phyloP scores from a whole-genome alignment of 306 rosid species.

The Cicer cuneatum region DNA sequence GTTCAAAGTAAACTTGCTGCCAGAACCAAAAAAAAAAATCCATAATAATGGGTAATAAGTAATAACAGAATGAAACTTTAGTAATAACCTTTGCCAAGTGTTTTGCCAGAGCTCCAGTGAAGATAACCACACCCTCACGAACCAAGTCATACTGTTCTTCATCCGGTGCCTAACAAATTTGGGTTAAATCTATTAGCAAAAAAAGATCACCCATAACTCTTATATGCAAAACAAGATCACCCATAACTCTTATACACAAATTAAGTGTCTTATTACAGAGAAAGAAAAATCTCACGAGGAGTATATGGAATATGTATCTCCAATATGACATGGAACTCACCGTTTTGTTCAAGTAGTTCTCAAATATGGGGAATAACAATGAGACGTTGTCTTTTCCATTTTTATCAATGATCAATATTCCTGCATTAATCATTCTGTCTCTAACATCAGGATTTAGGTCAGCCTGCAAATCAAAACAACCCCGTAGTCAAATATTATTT shows the following conservation, averaged over 20 bases:
- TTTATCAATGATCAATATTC: slow-evolving; percentile 92
- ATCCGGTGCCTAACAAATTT: slow-evolving; percentile 68
- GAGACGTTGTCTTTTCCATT: slow-evolving; percentile 87
- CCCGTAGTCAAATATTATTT: slow-evolving; percentile 25
- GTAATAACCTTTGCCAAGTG: slow-evolving; percentile 82
- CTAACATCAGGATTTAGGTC: slow-evolving; percentile 94
- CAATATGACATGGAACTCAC: slow-evolving; percentile 50
- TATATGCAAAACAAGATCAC: slow-evolving; percentile 10
- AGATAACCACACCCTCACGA: slow-evolving; percentile 98
- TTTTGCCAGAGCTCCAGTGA: slow-evolving; percentile 96
- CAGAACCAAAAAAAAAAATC: slow-evolving; percentile 13
- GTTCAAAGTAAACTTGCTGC: neutral
- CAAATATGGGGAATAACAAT: slow-evolving; percentile 90
- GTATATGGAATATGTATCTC: slow-evolving; percentile 27
- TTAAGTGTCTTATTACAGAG: slow-evolving; percentile 11
- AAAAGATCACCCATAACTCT: slow-evolving; percentile 24
- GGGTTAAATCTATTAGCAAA: slow-evolving; percentile 20
- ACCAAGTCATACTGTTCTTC: slow-evolving; percentile 96
- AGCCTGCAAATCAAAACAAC: slow-evolving; percentile 74
- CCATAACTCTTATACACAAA: neutral
- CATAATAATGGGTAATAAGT: neutral
- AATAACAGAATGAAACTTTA: slow-evolving; percentile 13
- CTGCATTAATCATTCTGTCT: slow-evolving; percentile 97
- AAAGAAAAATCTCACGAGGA: neutral
- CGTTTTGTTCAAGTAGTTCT: slow-evolving; percentile 91